Conservation (phyloP, 2,329 filamentous ascomycete genomes). For the Capronia americana region DNA sequence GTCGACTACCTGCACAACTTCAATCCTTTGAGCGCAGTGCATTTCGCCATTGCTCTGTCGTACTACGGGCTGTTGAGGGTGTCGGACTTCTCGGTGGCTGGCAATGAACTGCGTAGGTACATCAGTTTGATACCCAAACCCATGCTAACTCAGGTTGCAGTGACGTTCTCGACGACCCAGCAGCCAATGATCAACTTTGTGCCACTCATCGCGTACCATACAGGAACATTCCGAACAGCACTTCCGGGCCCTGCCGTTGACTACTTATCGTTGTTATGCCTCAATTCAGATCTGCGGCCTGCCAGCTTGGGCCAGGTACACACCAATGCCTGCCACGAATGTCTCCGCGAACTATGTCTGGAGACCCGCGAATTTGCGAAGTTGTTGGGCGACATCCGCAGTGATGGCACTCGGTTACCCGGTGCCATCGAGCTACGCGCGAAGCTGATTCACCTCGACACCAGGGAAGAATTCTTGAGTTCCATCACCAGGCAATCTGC, state of each 20-base stretch:
- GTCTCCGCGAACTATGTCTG: conserved; percentile 89
- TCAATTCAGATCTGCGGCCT: conserved; percentile 78
- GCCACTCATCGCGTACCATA: conserved; percentile 92
- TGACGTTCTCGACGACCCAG: conserved; percentile 61
- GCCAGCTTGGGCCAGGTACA: conserved; percentile 78
- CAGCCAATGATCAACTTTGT: conserved; percentile 89
- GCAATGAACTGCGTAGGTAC: conserved; percentile 69
- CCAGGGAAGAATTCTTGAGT: conserved; percentile 83
- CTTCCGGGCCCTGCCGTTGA: conserved; percentile 89
- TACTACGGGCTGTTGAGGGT: conserved; percentile 91
- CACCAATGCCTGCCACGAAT: conserved; percentile 84
- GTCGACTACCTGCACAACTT: conserved; percentile 90
- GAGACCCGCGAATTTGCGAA: conserved; percentile 96
- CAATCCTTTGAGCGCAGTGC: conserved; percentile 90
- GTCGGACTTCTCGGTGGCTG: conserved; percentile 76
- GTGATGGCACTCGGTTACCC: conserved; percentile 81
- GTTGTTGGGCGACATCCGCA: conserved; percentile 86
- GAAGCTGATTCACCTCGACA: conserved; percentile 76
- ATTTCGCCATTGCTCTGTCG: conserved; percentile 87
- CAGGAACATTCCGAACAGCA: conserved; percentile 89
- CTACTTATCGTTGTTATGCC: conserved; percentile 87
- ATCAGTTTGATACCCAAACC: conserved; percentile 16
- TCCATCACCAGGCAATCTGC: conserved; percentile 94
- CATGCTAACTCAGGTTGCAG: conserved; percentile 44
- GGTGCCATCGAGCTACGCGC: conserved; percentile 88